phyloP scores from a whole-genome alignment of 1,139 yeast species.

The Zygoascus meyerae region DNA sequence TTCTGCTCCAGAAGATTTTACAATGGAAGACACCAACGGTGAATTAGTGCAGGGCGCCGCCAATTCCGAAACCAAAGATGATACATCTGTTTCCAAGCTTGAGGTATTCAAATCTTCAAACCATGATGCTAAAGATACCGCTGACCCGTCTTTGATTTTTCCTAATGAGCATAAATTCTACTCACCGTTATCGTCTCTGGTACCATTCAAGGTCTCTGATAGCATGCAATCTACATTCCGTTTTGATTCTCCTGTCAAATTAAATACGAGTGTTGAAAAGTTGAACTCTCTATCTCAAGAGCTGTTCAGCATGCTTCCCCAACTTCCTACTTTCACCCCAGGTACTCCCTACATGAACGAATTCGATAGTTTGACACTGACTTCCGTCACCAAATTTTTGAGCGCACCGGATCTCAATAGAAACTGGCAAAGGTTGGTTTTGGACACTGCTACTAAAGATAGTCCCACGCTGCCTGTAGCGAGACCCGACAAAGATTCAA shows the following conservation, averaged over 20 bases:
- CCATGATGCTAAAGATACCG: background rate
- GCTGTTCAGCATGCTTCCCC: conserved; percentile 25
- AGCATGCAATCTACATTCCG: background rate
- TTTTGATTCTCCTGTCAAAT: conserved; percentile 45
- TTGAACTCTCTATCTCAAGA: conserved; percentile 40
- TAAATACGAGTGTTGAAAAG: conserved; percentile 47
- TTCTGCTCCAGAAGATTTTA: too few species aligned
- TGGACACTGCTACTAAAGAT: conserved; percentile 21
- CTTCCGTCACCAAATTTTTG: conserved; percentile 31
- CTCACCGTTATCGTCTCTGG: conserved; percentile 15
- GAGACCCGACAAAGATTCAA: background rate
- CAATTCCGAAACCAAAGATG: too few species aligned
- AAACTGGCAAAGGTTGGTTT: conserved; percentile 31
- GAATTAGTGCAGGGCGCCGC: too few species aligned
- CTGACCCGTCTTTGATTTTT: background rate
- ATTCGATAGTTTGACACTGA: conserved; percentile 28
- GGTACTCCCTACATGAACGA: conserved; percentile 29
- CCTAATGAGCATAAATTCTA: background rate
- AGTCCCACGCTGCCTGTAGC: background rate
- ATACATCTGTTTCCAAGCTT: background rate
- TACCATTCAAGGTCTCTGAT: conserved; percentile 15
- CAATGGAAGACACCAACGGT: too few species aligned
- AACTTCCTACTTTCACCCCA: conserved; percentile 21
- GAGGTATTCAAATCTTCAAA: background rate
- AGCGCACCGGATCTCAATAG: conserved; percentile 29